Evolutionary conservation across 805 yeast species (phyloP), one percentile per base, ranked within the genome.

Genomic region (Nakazawaea wickerhamii): DNA sequence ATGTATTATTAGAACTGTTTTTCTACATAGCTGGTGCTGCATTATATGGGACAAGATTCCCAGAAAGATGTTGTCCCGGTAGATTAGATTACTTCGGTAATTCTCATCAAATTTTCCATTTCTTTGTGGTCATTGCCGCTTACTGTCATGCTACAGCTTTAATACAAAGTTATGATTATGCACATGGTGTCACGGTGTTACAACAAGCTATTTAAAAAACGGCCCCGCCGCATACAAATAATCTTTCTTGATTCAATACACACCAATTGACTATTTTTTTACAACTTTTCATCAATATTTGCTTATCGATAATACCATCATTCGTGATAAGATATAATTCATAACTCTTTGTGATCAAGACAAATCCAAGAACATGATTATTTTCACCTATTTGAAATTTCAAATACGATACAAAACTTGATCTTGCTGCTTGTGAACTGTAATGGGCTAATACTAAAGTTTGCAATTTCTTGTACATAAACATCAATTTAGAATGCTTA

Each of bases 41-140:
- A 2, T 59, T 90, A 41, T 89, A 89, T 58, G 96, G 95, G 0
- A 58, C 70, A 19, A 68, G 96, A 46, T 59, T 84, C 26, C 97
- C 97, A 0, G 97, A 89, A 56, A 67, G 84, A 38, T 65, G 68
- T 32, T 50, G 50, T 4, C 86, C 87, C 0, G 89, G 89, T 0
- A 58, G 30, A 17, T 84, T 72, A 56, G 95, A 87, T 51, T 53
- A 76, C 9, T 70, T 76, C 60, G 95, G 95, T 1, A 84, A 84
- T 50, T 83, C 95, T 5, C 96, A 88, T 58, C 96, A 88, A 55
- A 71, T 88, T 8, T 87, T 88, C 56, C 95, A 87, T 58, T 60
- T 83, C 8, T 59, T 84, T 52, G 95, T 87, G 6, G 89, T 86
- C 0, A 50, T 79, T 10, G 95, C 95, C 11, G 84, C 95, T 0